phyloP scores from a whole-genome alignment of 2,329 filamentous ascomycete species.

The Ramichloridium luteum region DNA sequence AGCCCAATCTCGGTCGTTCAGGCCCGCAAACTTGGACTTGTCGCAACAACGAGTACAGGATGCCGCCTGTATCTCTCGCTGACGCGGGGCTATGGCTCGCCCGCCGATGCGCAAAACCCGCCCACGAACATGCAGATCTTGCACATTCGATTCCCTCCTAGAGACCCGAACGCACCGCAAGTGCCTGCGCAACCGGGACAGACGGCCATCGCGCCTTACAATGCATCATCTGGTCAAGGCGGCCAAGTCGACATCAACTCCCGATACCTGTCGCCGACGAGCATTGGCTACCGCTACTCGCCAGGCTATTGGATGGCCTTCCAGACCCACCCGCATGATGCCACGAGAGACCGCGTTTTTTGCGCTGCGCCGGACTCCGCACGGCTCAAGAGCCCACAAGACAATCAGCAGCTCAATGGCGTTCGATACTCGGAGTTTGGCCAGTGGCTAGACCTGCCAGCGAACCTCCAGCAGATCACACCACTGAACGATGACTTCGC shows the following conservation, averaged over 20 bases:
- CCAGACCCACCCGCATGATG: constrained; percentile 34
- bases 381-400: constrained; percentile 51
- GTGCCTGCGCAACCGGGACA: constrained; percentile 11
- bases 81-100: constrained; percentile 57
- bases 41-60: constrained; percentile 82
- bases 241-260: constrained; percentile 24
- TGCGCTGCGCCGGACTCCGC: constrained; percentile 80
- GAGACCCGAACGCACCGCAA: constrained; percentile 18
- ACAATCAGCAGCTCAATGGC: constrained; percentile 37
- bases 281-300: constrained; percentile 46
- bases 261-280: constrained; percentile 24
- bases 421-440: constrained; percentile 65
- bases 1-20: constrained; percentile 70
- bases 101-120: constrained; percentile 49
- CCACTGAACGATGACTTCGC: constrained; percentile 61
- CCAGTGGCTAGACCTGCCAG: constrained; percentile 64
- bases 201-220: constrained; percentile 13
- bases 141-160: constrained; percentile 85
- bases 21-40: constrained; percentile 71
- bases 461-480: constrained; percentile 66
- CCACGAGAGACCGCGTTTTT: constrained; percentile 56
- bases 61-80: constrained; percentile 88
- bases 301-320: constrained; percentile 90
- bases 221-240: constrained; percentile 6
- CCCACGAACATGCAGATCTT: constrained; percentile 97